phyloP scores from a whole-genome alignment of 139 green algal species.

The Ulvella scutata region DNA sequence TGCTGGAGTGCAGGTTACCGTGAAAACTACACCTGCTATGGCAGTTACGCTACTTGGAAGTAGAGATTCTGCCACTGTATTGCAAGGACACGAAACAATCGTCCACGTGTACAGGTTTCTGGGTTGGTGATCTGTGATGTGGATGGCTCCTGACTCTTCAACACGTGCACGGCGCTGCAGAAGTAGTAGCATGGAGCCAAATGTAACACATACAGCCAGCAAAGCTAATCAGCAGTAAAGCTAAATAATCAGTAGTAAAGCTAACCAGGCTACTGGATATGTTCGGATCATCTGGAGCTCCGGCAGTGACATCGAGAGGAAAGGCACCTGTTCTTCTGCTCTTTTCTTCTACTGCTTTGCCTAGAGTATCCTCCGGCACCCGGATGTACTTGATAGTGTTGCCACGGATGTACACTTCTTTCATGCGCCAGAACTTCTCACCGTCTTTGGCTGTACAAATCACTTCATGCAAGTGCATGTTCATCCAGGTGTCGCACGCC shows the following conservation, averaged over 20 bases:
- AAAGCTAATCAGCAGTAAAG: not conserved
- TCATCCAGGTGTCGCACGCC: constrained; percentile 97
- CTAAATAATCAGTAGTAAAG: not conserved
- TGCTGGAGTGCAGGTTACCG: too few species aligned
- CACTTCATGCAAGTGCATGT: constrained; percentile 90
- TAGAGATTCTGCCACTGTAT: too few species aligned
- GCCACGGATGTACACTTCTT: constrained; percentile 84
- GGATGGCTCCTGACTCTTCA: too few species aligned
- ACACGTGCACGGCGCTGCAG: not conserved
- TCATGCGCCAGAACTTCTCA: constrained; percentile 90
- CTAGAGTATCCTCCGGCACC: constrained; percentile 71
- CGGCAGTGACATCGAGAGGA: not conserved
- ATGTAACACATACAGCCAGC: not conserved
- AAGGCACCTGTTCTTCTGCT: not conserved
- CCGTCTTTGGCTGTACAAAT: constrained; percentile 97
- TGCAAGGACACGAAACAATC: too few species aligned
- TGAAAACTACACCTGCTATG: too few species aligned
- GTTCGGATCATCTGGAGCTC: not conserved
- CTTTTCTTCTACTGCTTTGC: not conserved
- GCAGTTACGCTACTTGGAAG: too few species aligned
- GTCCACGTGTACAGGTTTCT: too few species aligned
- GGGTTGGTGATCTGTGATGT: too few species aligned
- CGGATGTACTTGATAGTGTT: constrained; percentile 99
- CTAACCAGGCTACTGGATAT: not conserved
- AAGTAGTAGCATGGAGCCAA: not conserved